These are phyloP conservation scores for Lepidium africanum DNA, from an alignment of 345 rosid species.

Conservation along the genomic window DNA sequence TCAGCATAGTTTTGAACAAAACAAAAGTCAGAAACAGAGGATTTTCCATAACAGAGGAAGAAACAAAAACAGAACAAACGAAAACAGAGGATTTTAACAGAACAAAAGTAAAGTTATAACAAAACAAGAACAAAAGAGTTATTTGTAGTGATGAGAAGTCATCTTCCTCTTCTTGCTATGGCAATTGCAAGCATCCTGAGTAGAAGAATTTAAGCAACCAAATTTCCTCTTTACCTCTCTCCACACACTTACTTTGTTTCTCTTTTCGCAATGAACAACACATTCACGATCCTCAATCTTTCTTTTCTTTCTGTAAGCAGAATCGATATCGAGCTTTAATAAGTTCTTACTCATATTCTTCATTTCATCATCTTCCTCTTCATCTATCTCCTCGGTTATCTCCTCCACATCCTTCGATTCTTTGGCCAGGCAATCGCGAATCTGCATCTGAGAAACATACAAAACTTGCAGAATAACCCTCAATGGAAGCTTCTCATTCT, in stretches of 20 bases:
- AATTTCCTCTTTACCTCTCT: conserved; percentile 75
- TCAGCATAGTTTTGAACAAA: neutral
- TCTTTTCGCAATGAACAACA: conserved; percentile 10
- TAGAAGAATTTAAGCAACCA: conserved; percentile 47
- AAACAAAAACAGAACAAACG: neutral
- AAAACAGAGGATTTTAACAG: neutral
- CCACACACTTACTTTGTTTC: conserved; percentile 52
- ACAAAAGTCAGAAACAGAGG: conserved; percentile 1
- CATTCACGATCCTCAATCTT: conserved; percentile 7
- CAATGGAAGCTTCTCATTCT: conserved; percentile 59
- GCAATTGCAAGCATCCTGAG: conserved; percentile 38
- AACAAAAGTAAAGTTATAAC: neutral
- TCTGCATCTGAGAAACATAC: conserved; percentile 50
- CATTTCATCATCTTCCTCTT: conserved; percentile 33
- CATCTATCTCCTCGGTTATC: conserved; percentile 8
- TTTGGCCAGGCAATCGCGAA: conserved; percentile 36
- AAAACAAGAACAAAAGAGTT: neutral
- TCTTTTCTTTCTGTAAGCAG: conserved; percentile 19
- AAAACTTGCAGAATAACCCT: conserved; percentile 53
- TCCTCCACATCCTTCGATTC: conserved; percentile 21
- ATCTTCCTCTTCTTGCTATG: conserved; percentile 45
- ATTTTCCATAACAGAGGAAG: neutral
- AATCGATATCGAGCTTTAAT: conserved; percentile 43
- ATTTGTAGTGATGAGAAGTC: conserved; percentile 14
- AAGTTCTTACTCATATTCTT: conserved; percentile 60